Conservation (phyloP, 176 grass and related monocot genomes). For the Luzula sylvatica region DNA sequence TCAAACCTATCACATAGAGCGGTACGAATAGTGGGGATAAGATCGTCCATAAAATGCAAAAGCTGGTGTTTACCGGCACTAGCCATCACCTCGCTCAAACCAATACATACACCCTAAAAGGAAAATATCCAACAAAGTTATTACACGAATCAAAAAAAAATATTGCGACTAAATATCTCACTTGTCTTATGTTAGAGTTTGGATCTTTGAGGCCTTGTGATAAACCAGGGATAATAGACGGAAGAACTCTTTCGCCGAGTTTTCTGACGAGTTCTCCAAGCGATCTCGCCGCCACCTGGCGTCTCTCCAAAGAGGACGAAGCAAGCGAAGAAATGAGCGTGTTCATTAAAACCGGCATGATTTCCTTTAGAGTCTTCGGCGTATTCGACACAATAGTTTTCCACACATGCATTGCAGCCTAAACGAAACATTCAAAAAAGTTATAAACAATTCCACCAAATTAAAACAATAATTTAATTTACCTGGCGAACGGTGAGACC, state of each 20-base stretch:
- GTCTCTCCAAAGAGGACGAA: constrained; percentile 80
- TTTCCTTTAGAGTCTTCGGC: constrained; percentile 93
- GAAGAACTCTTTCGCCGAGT: constrained; percentile 93
- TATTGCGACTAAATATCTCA: constrained; percentile 18
- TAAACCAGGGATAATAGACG: constrained; percentile 89
- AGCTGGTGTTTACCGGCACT: constrained; percentile 90
- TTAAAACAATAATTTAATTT: no score
- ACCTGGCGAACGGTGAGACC: constrained; percentile 95
- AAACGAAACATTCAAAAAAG: no score
- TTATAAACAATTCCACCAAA: no score
- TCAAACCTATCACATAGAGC: constrained; percentile 96
- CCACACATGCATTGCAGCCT: constrained; percentile 95
- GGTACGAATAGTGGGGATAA: constrained; percentile 94
- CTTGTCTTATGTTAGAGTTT: constrained; percentile 82
- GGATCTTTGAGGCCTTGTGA: constrained; percentile 77
- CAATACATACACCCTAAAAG: constrained; percentile 96
- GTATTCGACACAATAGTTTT: constrained; percentile 99
- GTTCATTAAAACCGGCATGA: constrained; percentile 95
- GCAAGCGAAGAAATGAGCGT: constrained; percentile 95
- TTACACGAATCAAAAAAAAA: constrained; percentile 15
- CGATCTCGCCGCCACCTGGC: constrained; percentile 91
- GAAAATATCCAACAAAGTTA: constrained; percentile 14
- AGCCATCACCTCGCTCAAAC: constrained; percentile 97
- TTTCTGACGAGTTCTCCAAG: constrained; percentile 97
- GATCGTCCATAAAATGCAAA: constrained; percentile 82